phyloP scores from a whole-genome alignment of 148 eudicot genomes.

The Fagopyrum homotropicum region DNA sequence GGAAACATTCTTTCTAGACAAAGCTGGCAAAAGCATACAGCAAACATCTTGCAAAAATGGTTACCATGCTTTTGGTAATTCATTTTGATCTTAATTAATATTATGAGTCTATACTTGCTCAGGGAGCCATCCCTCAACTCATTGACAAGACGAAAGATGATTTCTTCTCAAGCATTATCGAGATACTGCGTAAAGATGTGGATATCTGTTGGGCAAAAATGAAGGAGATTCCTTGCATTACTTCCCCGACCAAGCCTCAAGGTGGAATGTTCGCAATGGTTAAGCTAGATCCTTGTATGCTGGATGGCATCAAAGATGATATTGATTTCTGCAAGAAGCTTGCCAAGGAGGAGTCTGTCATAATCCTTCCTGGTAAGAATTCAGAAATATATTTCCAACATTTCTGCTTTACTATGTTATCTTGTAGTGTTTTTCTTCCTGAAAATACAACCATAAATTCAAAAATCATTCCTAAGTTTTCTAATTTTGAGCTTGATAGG shows the following conservation, averaged over 20 bases:
- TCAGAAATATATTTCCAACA: not conserved
- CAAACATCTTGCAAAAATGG: not conserved
- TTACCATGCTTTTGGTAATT: not conserved
- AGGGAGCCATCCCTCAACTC: conserved; percentile 50
- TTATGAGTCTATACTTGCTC: not conserved
- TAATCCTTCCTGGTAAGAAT: conserved; percentile 26
- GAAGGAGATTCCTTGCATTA: conserved; percentile 42
- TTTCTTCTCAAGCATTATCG: conserved; percentile 34
- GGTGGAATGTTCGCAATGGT: conserved; percentile 64
- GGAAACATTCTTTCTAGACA: not conserved
- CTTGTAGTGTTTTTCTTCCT: not conserved
- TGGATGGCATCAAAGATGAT: conserved; percentile 27
- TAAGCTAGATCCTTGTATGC: conserved; percentile 18
- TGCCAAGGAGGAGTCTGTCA: conserved; percentile 34
- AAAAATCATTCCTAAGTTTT: not conserved
- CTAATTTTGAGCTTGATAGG: not conserved
- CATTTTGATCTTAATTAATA: not conserved
- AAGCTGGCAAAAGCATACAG: not conserved
- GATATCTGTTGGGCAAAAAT: conserved; percentile 34
- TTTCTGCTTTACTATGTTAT: not conserved
- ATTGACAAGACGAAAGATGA: conserved; percentile 41
- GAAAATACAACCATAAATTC: not conserved
- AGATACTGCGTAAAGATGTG: conserved; percentile 30
- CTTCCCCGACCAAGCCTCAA: conserved; percentile 53
- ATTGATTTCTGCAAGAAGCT: conserved; percentile 34